Conservation (phyloP, 2,329 filamentous ascomycete species). For the Microcera coccophila region DNA sequence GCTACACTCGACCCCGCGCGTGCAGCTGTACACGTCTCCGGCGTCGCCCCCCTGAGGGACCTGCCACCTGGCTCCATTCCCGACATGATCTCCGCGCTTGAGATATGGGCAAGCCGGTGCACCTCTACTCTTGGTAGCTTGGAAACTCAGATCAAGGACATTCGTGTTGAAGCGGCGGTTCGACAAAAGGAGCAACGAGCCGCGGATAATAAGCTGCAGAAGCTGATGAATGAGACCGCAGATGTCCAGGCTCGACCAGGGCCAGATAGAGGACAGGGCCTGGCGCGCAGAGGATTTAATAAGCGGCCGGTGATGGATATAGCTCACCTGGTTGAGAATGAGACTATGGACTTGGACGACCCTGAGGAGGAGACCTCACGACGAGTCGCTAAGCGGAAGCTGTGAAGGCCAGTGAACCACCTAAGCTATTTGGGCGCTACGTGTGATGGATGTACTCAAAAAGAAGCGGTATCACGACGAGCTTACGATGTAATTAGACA, state of each 20-base stretch:
- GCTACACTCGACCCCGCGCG: conserved; percentile 79
- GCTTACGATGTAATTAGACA: conserved; percentile 27
- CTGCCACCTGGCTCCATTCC: conserved; percentile 70
- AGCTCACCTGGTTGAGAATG: conserved; percentile 41
- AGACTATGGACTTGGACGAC: conserved; percentile 56
- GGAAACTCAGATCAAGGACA: conserved; percentile 66
- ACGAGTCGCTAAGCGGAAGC: conserved; percentile 51
- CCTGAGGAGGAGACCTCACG: conserved; percentile 47
- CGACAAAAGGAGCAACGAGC: conserved; percentile 49
- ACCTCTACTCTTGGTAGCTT: conserved; percentile 68
- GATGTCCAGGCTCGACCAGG: conserved; percentile 35
- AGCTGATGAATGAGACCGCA: conserved; percentile 45
- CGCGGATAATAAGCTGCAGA: conserved; percentile 47
- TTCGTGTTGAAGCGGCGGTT: conserved; percentile 56
- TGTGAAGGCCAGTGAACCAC: conserved; percentile 33
- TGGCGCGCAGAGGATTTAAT: conserved; percentile 25
- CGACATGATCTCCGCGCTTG: conserved; percentile 63
- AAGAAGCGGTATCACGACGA: conserved; percentile 26
- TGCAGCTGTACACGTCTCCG: conserved; percentile 70
- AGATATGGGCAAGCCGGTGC: conserved; percentile 76
- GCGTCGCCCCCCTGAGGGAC: conserved; percentile 82
- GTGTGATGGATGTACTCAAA: conserved; percentile 6
- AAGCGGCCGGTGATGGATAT: conserved; percentile 42
- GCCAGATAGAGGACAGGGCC: conserved; percentile 22
- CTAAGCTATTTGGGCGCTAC: no score